phyloP scores from a whole-genome alignment of 2,329 filamentous ascomycete genomes.

The Aaosphaeria arxii region DNA sequence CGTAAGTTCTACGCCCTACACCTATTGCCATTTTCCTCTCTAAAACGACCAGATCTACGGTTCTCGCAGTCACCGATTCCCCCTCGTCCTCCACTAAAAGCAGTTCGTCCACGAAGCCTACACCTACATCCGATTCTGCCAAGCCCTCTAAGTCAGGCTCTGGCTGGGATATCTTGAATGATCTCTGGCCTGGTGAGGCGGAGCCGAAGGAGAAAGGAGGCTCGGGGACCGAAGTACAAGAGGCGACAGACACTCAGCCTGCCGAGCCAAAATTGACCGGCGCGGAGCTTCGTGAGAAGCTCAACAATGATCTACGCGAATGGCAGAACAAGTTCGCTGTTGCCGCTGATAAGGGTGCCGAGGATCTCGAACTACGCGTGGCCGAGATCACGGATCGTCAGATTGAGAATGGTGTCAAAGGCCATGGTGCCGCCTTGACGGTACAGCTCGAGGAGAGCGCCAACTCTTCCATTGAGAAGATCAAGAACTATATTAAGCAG shows the following conservation, averaged over 20 bases:
- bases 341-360: conserved; percentile 79
- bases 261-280: conserved; percentile 23
- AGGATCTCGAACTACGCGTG: conserved; percentile 62
- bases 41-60: conserved; percentile 9
- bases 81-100: conserved; percentile 13
- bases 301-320: conserved; percentile 72
- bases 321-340: conserved; percentile 90
- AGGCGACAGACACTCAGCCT: conserved; percentile 12
- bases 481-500: conserved; percentile 66
- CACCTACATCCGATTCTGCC: conserved; percentile 5
- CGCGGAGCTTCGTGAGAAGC: conserved; percentile 54
- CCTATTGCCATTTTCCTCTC: conserved; percentile 3
- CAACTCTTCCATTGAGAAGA: conserved; percentile 58
- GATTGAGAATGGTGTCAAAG: conserved; percentile 63
- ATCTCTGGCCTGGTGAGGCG: conserved; percentile 24
- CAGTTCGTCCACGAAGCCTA: not conserved
- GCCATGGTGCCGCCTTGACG: conserved; percentile 65
- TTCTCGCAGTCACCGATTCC: conserved; percentile 13
- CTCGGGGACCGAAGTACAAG: conserved; percentile 7
- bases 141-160: conserved; percentile 19
- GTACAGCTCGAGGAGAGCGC: conserved; percentile 66
- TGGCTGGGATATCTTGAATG: conserved; percentile 29
- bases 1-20: conserved; percentile 10
- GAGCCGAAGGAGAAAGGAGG: conserved; percentile 1
- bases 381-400: conserved; percentile 71